Percentiles rank a stretch among this genome's conserved stretches.
Evolutionary conservation across 2,329 filamentous ascomycete genomes (phyloP).

Genomic region (Hawksworthiomyces lignivorus): DNA sequence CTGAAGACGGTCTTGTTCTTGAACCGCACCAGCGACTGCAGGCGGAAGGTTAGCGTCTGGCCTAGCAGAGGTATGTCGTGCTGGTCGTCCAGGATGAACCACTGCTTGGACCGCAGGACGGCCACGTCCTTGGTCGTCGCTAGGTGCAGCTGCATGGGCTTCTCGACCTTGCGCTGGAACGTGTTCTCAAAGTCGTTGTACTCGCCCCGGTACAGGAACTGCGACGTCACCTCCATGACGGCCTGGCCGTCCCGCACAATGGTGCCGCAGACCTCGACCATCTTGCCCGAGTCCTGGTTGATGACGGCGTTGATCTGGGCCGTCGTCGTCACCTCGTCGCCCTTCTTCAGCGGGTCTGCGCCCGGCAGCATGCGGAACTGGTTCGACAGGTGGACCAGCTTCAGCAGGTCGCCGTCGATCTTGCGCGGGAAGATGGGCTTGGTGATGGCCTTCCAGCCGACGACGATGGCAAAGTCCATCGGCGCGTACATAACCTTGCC

Average conservation of each 20-base stretch:
- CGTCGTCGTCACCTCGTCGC: constrained; percentile 83
- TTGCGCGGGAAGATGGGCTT: constrained; percentile 97
- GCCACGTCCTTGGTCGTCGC: constrained; percentile 85
- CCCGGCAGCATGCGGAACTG: constrained; percentile 97
- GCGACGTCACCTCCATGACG: constrained; percentile 97
- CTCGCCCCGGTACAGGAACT: constrained; percentile 90
- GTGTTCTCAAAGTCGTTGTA: constrained; percentile 97
- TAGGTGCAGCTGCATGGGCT: constrained; percentile 86
- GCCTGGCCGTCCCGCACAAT: constrained; percentile 75
- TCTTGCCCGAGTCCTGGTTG: constrained; percentile 97
- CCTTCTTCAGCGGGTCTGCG: constrained; percentile 90
- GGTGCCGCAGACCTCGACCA: constrained; percentile 99
- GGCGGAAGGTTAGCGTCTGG: constrained; percentile 91
- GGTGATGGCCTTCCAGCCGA: constrained; percentile 97
- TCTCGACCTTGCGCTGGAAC: constrained; percentile 96
- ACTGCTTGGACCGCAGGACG: constrained; percentile 91
- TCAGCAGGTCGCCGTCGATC: constrained; percentile 92
- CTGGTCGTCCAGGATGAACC: constrained; percentile 76
- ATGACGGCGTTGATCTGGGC: constrained; percentile 96
- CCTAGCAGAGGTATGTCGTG: constrained; percentile 76
- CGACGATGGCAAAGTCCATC: constrained; percentile 99
- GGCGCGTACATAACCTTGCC: constrained; percentile 91
- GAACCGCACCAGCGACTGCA: constrained; percentile 84
- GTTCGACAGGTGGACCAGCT: constrained; percentile 94
- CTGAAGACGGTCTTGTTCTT: constrained; percentile 93